phyloP scores from a whole-genome alignment of 768 basidiomycete genomes.

The Rubroboletus pulcherrimus region DNA sequence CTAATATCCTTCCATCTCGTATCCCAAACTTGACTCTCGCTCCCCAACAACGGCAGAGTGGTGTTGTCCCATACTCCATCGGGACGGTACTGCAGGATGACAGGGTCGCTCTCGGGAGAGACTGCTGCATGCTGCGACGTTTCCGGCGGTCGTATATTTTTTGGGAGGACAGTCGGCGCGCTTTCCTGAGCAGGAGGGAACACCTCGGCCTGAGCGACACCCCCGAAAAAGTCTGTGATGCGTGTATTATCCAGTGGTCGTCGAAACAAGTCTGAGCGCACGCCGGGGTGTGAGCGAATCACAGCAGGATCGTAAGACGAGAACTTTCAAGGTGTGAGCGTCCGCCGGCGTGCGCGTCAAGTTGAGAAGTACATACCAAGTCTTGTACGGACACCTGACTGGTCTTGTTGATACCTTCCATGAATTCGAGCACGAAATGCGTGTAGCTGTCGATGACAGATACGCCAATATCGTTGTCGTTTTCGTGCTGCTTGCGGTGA shows the following conservation, averaged over 20 bases:
- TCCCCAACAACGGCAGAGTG: neutral
- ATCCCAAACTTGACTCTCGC: slow-evolving; percentile 11
- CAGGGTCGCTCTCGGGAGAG: neutral
- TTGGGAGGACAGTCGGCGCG: neutral
- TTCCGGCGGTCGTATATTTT: neutral
- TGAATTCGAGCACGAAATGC: slow-evolving; percentile 84
- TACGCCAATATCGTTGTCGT: slow-evolving; percentile 91
- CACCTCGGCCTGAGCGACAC: slow-evolving; percentile 81
- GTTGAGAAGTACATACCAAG: slow-evolving; percentile 51
- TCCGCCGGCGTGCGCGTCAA: neutral
- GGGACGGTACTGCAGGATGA: neutral
- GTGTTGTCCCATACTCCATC: neutral
- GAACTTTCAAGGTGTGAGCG: slow-evolving; percentile 54
- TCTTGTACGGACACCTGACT: slow-evolving; percentile 76
- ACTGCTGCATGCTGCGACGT: neutral
- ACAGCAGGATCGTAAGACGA: slow-evolving; percentile 66
- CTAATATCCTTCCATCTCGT: slow-evolving; percentile 21
- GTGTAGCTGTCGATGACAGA: slow-evolving; percentile 95
- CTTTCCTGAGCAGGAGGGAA: slow-evolving; percentile 18
- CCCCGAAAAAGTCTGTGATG: slow-evolving; percentile 87
- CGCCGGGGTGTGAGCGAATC: slow-evolving; percentile 85
- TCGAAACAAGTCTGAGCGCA: slow-evolving; percentile 77
- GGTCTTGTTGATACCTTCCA: slow-evolving; percentile 93
- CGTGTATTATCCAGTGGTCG: slow-evolving; percentile 58
- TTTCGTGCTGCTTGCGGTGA: slow-evolving; percentile 63